Conservation (phyloP, 345 rosid species). For the Boechera stricta region DNA sequence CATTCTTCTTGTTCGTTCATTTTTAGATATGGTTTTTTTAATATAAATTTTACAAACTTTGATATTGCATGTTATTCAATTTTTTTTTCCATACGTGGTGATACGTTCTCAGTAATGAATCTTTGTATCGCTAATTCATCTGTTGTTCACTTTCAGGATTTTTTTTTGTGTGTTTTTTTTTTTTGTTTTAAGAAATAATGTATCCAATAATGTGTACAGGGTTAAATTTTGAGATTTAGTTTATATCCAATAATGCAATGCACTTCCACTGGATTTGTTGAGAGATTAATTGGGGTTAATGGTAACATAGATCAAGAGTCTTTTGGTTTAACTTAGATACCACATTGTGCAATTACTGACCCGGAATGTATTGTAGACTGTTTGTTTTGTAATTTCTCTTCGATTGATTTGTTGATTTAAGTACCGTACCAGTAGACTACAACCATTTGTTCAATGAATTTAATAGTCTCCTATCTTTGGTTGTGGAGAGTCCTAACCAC, state of each 20-base stretch:
- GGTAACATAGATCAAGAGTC: constrained; percentile 1
- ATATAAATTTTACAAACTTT: background rate
- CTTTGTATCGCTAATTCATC: constrained; percentile 5
- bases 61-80: constrained; percentile 27
- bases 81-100: constrained; percentile 6
- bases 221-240: constrained; percentile 3
- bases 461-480: background rate
- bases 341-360: background rate
- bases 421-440: background rate
- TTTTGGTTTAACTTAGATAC: background rate
- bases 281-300: constrained; percentile 5
- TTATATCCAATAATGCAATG: constrained; percentile 17
- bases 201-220: background rate
- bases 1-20: constrained; percentile 29
- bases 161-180: background rate
- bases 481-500: background rate
- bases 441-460: background rate
- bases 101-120: background rate
- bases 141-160: constrained; percentile 21
- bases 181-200: background rate
- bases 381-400: background rate
- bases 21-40: constrained; percentile 15
- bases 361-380: background rate
- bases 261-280: constrained; percentile 1
- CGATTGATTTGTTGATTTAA: background rate